phyloP scores from a whole-genome alignment of 2,329 filamentous ascomycete species.

The Aspergillus pseudoterreus region DNA sequence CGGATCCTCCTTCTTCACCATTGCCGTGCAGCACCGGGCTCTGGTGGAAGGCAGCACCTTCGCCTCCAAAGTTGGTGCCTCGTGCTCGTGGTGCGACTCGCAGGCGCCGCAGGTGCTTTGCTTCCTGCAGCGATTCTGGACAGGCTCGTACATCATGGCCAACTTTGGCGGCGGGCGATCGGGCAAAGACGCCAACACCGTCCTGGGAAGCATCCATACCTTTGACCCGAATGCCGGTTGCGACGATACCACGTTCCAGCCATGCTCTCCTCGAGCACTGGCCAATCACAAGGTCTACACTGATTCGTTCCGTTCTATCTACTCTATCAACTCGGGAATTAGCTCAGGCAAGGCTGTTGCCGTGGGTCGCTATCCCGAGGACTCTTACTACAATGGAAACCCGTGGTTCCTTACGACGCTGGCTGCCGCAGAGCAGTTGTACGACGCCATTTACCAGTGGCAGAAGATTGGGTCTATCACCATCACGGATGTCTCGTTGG shows the following conservation, averaged over 20 bases:
- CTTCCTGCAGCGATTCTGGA: constrained; percentile 73
- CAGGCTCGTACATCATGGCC: constrained; percentile 58
- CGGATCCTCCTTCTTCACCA: constrained; percentile 76
- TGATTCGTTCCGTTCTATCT: constrained; percentile 70
- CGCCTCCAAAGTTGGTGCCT: constrained; percentile 58
- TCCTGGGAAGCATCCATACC: constrained; percentile 49
- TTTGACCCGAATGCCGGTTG: constrained; percentile 33
- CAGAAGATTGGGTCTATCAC: constrained; percentile 59
- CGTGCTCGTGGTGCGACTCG: constrained; percentile 58
- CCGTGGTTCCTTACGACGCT: constrained; percentile 76
- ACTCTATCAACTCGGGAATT: constrained; percentile 50
- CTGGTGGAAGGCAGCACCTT: constrained; percentile 58
- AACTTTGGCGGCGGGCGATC: constrained; percentile 64
- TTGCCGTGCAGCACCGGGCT: constrained; percentile 65
- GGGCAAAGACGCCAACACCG: constrained; percentile 69
- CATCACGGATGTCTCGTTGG: constrained; percentile 61
- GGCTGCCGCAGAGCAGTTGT: constrained; percentile 75
- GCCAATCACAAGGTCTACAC: constrained; percentile 73
- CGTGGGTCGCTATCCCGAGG: constrained; percentile 65
- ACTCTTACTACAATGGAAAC: constrained; percentile 73
- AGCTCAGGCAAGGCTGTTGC: constrained; percentile 33
- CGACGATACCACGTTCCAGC: constrained; percentile 64
- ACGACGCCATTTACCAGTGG: constrained; percentile 72
- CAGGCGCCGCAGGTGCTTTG: constrained; percentile 69
- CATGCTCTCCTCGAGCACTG: constrained; percentile 65